Base-by-base conservation (phyloP, 805 yeast species). In the Hanseniaspora meyeri region DNA sequence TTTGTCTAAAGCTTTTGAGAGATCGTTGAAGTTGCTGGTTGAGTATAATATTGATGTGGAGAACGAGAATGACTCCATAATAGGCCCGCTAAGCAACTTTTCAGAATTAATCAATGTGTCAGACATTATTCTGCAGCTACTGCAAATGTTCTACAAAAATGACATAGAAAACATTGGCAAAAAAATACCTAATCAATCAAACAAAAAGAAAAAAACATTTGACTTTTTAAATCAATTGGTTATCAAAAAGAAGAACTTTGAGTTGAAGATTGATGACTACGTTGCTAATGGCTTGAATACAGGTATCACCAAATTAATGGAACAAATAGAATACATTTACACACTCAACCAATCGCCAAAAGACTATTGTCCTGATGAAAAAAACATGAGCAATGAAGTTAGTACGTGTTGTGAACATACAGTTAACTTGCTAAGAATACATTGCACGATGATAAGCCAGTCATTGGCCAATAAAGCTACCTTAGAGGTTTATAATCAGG, bases 221-320 rank as follows among this genome's bases (percentile, higher is more conserved):
- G 95, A 93, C 59, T 87, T 90, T 63, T 74, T 88, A 55, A 82
- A 87, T 59, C 83, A 83, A 7, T 77, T 91, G 8, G 79, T 88
- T 50, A 87, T 83, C 62, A 78, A 82, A 42, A 95, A 93, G 65
- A 86, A 88, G 64, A 78, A 77, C 58, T 79, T 93, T 59, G 98
- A 93, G 64, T 80, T 80, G 8, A 72, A 81, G 70, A 77, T 93
- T 11, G 98, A 93, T 68, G 87, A 81, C 55, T 84, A 77, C 65
- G 96, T 93, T 19, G 98, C 97, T 0, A 86, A 85, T 64, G 98
- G 98, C 0, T 74, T 93, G 34, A 90, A 88, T 63, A 78, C 85
- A n/a, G 95, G 97, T 43, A 88, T 93, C 37, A 95, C 87, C 59
- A 90, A 89, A 10, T 74, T 93, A 40, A 82, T 89, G 69, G 84